These are phyloP conservation scores for Casuarina equisetifolia DNA, from an alignment of 306 rosid genomes.

Conservation along the genomic window DNA sequence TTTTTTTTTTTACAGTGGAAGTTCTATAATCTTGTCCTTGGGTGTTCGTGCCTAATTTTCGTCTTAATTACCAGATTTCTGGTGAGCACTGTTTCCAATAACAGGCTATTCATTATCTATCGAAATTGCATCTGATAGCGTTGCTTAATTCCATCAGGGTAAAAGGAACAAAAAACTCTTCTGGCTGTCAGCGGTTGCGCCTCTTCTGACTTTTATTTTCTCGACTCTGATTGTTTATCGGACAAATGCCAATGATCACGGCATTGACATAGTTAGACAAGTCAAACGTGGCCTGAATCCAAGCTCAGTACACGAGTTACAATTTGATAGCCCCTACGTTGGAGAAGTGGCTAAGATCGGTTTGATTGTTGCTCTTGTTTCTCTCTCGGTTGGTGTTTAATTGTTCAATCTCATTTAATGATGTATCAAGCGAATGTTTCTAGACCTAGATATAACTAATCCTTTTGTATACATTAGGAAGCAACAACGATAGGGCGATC, in stretches of 20 bases:
- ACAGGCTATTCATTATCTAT: neutral
- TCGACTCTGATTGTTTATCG: constrained; percentile 65
- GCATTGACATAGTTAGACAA: constrained; percentile 74
- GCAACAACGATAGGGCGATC: constrained; percentile 86
- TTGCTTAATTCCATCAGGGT: constrained; percentile 39
- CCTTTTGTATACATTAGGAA: constrained; percentile 48
- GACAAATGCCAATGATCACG: constrained; percentile 58
- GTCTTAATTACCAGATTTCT: constrained; percentile 55
- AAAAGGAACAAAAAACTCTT: constrained; percentile 61
- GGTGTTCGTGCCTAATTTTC: constrained; percentile 63
- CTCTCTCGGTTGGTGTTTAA: constrained; percentile 58
- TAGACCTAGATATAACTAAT: neutral
- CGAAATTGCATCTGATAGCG: too few relatives aligned
- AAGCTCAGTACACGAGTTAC: constrained; percentile 56
- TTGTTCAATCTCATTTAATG: too few relatives aligned
- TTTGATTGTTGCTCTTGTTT: constrained; percentile 60
- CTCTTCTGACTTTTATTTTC: constrained; percentile 59
- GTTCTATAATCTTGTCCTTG: constrained; percentile 59
- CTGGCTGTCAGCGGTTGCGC: constrained; percentile 81
- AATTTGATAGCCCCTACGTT: constrained; percentile 43
- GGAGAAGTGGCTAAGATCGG: constrained; percentile 59
- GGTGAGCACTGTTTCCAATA: constrained; percentile 43
- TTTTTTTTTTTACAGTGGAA: constrained; percentile 55
- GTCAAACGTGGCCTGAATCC: constrained; percentile 76
- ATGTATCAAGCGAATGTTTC: neutral